phyloP scores from a whole-genome alignment of 202 grass and related monocot species.

The Miscanthus sacchariflorus region DNA sequence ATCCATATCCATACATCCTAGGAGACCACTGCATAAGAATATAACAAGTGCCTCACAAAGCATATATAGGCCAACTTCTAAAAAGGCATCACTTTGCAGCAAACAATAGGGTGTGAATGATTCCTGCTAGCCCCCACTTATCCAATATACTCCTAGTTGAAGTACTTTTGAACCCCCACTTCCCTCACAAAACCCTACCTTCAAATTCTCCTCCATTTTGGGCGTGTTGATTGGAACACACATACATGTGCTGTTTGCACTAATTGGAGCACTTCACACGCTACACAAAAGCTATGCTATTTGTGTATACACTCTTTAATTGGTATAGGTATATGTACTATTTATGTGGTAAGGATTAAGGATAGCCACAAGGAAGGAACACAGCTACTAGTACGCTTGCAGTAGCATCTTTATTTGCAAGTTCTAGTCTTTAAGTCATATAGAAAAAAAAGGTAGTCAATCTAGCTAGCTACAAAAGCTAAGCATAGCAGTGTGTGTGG shows the following conservation, averaged over 20 bases:
- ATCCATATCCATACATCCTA: slow-evolving; percentile 36
- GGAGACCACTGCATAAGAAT: background rate
- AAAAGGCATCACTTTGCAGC: slow-evolving; percentile 1
- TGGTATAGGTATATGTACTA: background rate
- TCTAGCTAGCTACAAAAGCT: background rate
- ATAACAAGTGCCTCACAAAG: background rate
- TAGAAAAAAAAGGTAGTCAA: background rate
- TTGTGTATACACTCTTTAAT: background rate
- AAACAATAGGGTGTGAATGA: slow-evolving; percentile 2
- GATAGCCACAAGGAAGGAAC: background rate
- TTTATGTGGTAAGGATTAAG: background rate
- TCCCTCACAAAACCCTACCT: background rate
- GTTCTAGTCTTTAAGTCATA: background rate
- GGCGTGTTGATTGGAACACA: background rate
- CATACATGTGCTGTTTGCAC: too few relatives aligned
- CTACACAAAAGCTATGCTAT: background rate
- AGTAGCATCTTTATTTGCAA: background rate
- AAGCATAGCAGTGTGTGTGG: background rate
- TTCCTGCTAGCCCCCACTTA: background rate
- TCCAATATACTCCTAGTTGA: slow-evolving; percentile 12
- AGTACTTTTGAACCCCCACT: background rate
- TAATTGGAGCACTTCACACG: too few relatives aligned
- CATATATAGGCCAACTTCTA: background rate
- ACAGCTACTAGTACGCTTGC: background rate
- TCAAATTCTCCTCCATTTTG: background rate